Percentiles rank a stretch among this genome's conserved stretches.
phyloP scores from a whole-genome alignment of 2,329 filamentous ascomycete species.

The Colletotrichum orbiculare region DNA sequence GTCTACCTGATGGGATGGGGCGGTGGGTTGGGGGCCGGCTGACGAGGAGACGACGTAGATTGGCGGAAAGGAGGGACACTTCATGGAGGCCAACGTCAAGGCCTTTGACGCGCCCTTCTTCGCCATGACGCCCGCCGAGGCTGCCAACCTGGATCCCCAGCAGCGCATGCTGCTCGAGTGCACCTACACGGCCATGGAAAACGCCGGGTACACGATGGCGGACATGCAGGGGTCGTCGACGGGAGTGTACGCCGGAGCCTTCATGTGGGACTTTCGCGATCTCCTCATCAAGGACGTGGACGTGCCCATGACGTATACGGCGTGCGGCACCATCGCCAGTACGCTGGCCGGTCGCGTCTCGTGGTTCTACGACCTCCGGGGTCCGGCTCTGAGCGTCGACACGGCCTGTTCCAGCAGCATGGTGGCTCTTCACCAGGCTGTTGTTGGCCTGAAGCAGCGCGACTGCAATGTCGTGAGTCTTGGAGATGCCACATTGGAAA shows the following conservation, averaged over 20 bases:
- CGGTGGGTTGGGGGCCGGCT: no score
- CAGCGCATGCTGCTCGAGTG: slow-evolving; percentile 42
- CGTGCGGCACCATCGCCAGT: slow-evolving; percentile 15
- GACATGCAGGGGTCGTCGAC: slow-evolving; percentile 43
- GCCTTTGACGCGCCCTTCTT: slow-evolving; percentile 9
- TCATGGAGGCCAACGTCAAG: slow-evolving; percentile 35
- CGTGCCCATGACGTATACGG: not conserved
- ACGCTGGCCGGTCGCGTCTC: slow-evolving; percentile 56
- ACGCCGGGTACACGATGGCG: slow-evolving; percentile 37
- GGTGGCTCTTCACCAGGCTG: slow-evolving; percentile 57
- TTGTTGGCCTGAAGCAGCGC: slow-evolving; percentile 27
- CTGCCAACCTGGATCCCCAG: slow-evolving; percentile 37
- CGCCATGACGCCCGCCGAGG: not conserved
- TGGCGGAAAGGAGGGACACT: not conserved
- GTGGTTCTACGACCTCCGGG: slow-evolving; percentile 58
- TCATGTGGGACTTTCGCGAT: slow-evolving; percentile 48
- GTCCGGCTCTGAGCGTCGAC: slow-evolving; percentile 60
- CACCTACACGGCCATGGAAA: slow-evolving; percentile 43
- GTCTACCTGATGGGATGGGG: no score
- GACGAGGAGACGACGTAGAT: no score
- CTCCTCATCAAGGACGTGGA: not conserved
- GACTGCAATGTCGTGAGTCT: slow-evolving; percentile 15
- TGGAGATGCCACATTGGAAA: no score
- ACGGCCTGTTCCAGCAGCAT: slow-evolving; percentile 62
- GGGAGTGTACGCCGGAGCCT: slow-evolving; percentile 50